A percentile compares a stretch with the other conserved stretches of the same genome.
phyloP scores from a whole-genome alignment of 1,139 yeast genomes.

The Taiozyma sp. region DNA sequence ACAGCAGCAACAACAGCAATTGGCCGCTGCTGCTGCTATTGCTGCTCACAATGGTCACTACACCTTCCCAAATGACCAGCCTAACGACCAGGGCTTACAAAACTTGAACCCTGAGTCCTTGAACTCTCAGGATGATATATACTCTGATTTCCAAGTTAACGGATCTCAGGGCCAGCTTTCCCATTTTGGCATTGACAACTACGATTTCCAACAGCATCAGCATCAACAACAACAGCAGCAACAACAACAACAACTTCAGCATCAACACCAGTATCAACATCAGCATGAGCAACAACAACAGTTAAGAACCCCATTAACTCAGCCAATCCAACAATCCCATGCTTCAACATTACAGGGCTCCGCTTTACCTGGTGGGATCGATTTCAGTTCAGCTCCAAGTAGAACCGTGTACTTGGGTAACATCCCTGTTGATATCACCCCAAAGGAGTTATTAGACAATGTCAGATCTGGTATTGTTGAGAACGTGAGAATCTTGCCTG shows the following conservation, averaged over 20 bases:
- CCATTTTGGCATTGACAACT: neutral
- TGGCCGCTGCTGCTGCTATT: neutral
- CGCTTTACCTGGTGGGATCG: constrained; percentile 8
- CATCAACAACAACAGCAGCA: neutral
- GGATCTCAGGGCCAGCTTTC: neutral
- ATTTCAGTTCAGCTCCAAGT: constrained; percentile 50
- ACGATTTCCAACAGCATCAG: neutral
- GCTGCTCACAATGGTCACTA: neutral
- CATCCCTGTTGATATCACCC: constrained; percentile 74
- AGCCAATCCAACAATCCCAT: neutral
- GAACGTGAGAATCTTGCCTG: constrained; percentile 48
- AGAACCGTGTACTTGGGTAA: constrained; percentile 91
- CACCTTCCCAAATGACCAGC: neutral
- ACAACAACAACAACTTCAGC: neutral
- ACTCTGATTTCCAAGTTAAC: neutral
- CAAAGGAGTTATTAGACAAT: constrained; percentile 79
- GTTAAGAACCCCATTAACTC: neutral
- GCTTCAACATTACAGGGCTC: neutral
- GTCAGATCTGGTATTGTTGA: constrained; percentile 91
- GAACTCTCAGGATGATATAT: neutral
- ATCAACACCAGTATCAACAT: neutral
- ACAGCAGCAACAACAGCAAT: neutral
- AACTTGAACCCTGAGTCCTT: neutral
- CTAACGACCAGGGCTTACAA: neutral
- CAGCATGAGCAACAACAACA: neutral